phyloP scores from a whole-genome alignment of 2,329 filamentous ascomycete genomes.

The Diaporthe ilicicola region DNA sequence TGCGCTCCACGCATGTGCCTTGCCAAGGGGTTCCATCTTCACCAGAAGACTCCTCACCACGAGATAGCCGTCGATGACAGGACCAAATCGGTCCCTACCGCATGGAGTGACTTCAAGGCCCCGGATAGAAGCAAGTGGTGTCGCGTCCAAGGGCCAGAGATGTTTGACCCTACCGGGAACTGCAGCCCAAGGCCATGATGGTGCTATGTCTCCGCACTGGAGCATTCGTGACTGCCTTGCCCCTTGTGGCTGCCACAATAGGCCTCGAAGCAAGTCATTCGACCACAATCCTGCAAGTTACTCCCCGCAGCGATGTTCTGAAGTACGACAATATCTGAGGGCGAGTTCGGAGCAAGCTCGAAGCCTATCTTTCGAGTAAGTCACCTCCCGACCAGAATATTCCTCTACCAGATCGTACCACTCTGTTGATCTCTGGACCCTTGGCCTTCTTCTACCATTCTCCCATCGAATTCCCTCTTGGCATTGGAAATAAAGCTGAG shows the following conservation, averaged over 20 bases:
- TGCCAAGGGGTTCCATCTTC: neutral
- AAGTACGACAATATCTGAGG: neutral
- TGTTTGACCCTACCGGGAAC: neutral
- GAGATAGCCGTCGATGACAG: neutral
- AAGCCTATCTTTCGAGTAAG: neutral
- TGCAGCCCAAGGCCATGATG: neutral
- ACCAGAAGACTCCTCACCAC: neutral
- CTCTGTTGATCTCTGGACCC: neutral
- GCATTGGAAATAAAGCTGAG: neutral
- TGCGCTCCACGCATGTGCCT: neutral
- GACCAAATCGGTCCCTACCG: neutral
- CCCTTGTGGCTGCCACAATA: neutral
- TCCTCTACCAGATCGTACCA: neutral
- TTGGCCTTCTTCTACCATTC: neutral
- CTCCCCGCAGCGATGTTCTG: neutral
- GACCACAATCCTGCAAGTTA: neutral
- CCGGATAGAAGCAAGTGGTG: neutral
- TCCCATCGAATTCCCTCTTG: neutral
- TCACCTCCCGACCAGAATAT: neutral
- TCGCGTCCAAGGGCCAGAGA: neutral
- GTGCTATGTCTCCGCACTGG: neutral
- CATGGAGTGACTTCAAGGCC: neutral
- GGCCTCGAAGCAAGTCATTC: neutral
- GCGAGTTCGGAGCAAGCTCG: neutral
- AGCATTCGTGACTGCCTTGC: neutral